Percentiles rank a stretch among this genome's conserved stretches.
These are phyloP conservation scores for Barnettozyma hawaiiensis DNA, from an alignment of 1,139 yeast species.

Conservation along the genomic window DNA sequence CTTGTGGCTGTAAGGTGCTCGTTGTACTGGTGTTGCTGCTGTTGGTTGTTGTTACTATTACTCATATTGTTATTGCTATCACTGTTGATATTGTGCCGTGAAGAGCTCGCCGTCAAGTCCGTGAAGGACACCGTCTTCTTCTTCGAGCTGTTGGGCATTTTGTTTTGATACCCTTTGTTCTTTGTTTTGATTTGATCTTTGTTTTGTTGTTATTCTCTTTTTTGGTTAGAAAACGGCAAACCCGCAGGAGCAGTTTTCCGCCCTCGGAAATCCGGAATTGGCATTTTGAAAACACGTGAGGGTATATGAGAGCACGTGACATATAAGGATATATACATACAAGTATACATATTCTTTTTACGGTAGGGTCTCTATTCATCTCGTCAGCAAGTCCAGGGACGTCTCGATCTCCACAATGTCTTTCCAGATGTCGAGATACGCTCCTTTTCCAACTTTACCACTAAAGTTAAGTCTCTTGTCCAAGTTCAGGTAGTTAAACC, in stretches of 20 bases:
- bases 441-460: conserved; percentile 51
- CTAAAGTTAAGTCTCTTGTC: conserved; percentile 50
- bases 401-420: conserved; percentile 53
- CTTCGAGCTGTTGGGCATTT: conserved; percentile 6
- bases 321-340: too few species aligned
- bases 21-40: too few species aligned
- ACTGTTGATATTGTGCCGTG: too few species aligned
- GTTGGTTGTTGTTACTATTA: too few species aligned
- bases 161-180: not conserved
- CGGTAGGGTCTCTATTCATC: not conserved
- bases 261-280: not conserved
- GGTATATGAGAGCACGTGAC: too few species aligned
- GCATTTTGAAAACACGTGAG: too few species aligned
- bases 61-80: too few species aligned
- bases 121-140: conserved; percentile 36
- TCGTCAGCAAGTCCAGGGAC: conserved; percentile 23
- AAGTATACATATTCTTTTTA: too few species aligned
- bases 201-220: not conserved
- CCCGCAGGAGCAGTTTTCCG: too few species aligned
- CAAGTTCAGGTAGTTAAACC: conserved; percentile 50
- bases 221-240: too few species aligned
- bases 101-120: conserved; percentile 19
- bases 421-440: conserved; percentile 58
- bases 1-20: too few species aligned
- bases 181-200: not conserved